A percentile compares a stretch with the other conserved stretches of the same genome.
These are phyloP conservation scores for Liquidambar formosana DNA, from an alignment of 164 flowering plant genomes.

Conservation along the genomic window DNA sequence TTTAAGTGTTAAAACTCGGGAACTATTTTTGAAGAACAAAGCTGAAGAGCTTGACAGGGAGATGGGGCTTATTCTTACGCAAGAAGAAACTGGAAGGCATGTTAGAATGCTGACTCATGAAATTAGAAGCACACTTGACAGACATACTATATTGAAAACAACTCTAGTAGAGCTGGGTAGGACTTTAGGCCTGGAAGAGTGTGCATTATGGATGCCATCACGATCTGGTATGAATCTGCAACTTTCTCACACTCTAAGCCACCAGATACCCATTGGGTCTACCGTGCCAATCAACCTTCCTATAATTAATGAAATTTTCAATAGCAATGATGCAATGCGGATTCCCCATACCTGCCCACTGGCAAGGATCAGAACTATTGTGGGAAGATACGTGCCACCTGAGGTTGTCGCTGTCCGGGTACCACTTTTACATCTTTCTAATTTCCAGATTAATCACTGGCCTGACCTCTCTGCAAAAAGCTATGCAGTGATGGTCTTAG, in stretches of 20 bases:
- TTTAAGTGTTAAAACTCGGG: slow-evolving; percentile 81
- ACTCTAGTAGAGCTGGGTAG: slow-evolving; percentile 89
- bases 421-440: slow-evolving; percentile 76
- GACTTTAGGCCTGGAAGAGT: slow-evolving; percentile 78
- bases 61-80: slow-evolving; percentile 83
- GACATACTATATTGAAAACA: slow-evolving; percentile 78
- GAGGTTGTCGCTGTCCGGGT: slow-evolving; percentile 91
- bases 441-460: slow-evolving; percentile 78
- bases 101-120: slow-evolving; percentile 93
- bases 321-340: slow-evolving; percentile 58
- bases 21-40: slow-evolving; percentile 77
- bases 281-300: slow-evolving; percentile 79
- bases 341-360: slow-evolving; percentile 71
- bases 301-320: slow-evolving; percentile 67
- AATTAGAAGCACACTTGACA: slow-evolving; percentile 83
- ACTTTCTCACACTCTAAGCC: slow-evolving; percentile 73
- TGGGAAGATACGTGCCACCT: slow-evolving; percentile 65
- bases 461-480: slow-evolving; percentile 75
- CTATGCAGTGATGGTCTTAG: slow-evolving; percentile 88
- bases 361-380: slow-evolving; percentile 58
- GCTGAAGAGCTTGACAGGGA: slow-evolving; percentile 90
- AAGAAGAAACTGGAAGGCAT: slow-evolving; percentile 88
- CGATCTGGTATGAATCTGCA: slow-evolving; percentile 74
- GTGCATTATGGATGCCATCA: slow-evolving; percentile 93
- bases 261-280: slow-evolving; percentile 63